Conservation (phyloP, 345 rosid genomes). For the Pistacia atlantica region DNA sequence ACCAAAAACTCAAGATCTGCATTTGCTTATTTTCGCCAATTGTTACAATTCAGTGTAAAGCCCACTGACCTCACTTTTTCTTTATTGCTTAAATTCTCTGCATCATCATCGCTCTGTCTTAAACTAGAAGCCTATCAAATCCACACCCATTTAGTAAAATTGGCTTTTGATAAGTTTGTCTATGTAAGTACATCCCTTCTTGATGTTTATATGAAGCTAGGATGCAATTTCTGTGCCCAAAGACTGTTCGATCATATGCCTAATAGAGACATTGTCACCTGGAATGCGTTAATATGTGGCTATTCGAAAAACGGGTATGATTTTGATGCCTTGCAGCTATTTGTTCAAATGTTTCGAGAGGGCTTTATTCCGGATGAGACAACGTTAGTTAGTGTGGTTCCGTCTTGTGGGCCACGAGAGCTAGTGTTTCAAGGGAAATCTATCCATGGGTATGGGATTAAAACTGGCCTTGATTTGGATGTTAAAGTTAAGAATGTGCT, state of each 20-base stretch:
- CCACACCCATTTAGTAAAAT: slow-evolving; percentile 60
- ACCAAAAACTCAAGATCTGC: slow-evolving; percentile 39
- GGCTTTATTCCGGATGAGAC: slow-evolving; percentile 53
- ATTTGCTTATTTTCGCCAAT: slow-evolving; percentile 46
- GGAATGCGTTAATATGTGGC: slow-evolving; percentile 85
- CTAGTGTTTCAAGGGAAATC: slow-evolving; percentile 60
- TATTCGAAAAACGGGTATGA: slow-evolving; percentile 61
- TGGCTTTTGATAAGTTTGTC: slow-evolving; percentile 49
- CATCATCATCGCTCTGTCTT: slow-evolving; percentile 17
- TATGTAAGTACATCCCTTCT: slow-evolving; percentile 66
- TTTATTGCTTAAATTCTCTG: slow-evolving; percentile 45
- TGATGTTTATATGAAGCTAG: slow-evolving; percentile 42
- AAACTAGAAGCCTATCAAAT: slow-evolving; percentile 40
- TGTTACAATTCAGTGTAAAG: slow-evolving; percentile 45
- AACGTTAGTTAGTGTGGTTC: slow-evolving; percentile 63
- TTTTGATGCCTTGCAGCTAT: slow-evolving; percentile 42
- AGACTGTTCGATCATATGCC: slow-evolving; percentile 65
- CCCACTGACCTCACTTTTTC: slow-evolving; percentile 66
- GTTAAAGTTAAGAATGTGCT: slow-evolving; percentile 58
- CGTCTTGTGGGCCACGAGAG: slow-evolving; percentile 57
- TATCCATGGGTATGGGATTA: slow-evolving; percentile 58
- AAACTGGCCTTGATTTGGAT: slow-evolving; percentile 57
- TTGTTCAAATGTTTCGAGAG: slow-evolving; percentile 57
- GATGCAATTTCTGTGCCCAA: slow-evolving; percentile 41
- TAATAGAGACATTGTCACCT: slow-evolving; percentile 63